Evolutionary conservation across 164 flowering plant genomes (phyloP), one percentile per base, ranked within the genome.

Genomic region (Vitis riparia): DNA sequence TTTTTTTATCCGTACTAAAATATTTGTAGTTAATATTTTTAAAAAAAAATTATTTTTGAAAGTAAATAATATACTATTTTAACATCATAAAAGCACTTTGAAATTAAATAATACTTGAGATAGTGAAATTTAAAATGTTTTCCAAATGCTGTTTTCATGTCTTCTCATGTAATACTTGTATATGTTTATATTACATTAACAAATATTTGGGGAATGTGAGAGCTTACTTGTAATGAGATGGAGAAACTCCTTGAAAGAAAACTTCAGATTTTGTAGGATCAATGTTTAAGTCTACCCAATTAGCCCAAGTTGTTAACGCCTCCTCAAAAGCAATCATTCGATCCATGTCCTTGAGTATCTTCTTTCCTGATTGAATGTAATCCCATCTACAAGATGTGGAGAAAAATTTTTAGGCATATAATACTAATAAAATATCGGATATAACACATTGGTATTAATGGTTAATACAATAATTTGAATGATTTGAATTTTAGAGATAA

Each of bases 191-290:
- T 8, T 15, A 3, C 4, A 16, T 30, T 32, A 62, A 16, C 49
- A 59, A 16, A 59, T 59, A 59, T 19, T 9, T 59, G 7, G 62
- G 30, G 30, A 0, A 14, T 44, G 5, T 44, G 47, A 44, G 12
- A 64, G n/a, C 50, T 57, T 79, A 82, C 82, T 80, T 80, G 80
- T 78, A 80, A 69, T 76, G 90, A 12, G 86, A 80, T 0, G 92
- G 85, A 48, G 92, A 88, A 52, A 88, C 84, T 14, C 92, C 92
- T 78, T 85, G 90, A 59, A 82, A 88, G 75, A 85, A 82, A 5
- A 86, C 86, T 27, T 5, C 64, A 5, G 87, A 65, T 30, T 73
- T 76, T 2, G 79, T 0, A 6, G 87, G 82, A 60, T 88, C 80
- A 30, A 85, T 59, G 73, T 85, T 80, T 11, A 74, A 7, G 37